phyloP scores from a whole-genome alignment of 1,139 yeast genomes.

The Zygosaccharomyces sapae region DNA sequence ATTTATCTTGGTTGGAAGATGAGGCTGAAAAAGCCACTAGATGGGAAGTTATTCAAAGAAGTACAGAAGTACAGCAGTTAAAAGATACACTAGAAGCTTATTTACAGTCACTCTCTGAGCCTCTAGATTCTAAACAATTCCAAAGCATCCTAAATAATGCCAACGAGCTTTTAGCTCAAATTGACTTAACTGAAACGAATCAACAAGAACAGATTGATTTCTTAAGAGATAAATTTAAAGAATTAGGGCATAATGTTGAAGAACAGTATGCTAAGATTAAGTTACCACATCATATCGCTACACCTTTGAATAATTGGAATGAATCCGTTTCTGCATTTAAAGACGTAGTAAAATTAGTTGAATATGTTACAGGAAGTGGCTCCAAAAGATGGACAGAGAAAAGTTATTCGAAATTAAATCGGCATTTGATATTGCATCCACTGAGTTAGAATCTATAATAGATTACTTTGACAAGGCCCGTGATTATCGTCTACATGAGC shows the following conservation, averaged over 20 bases:
- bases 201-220: slow-evolving; percentile 16
- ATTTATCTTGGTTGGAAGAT: slow-evolving; percentile 75
- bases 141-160: slow-evolving; percentile 34
- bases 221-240: slow-evolving; percentile 18
- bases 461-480: slow-evolving; percentile 16
- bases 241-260: slow-evolving; percentile 19
- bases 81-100: slow-evolving; percentile 36
- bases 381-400: slow-evolving; percentile 21
- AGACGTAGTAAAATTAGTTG: slow-evolving; percentile 9
- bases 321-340: slow-evolving; percentile 11
- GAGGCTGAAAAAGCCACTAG: slow-evolving; percentile 57
- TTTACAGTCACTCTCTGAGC: slow-evolving; percentile 36
- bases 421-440: slow-evolving; percentile 19
- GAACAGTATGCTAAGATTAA: slow-evolving; percentile 21
- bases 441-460: slow-evolving; percentile 14
- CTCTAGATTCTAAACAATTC: slow-evolving; percentile 40
- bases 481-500: slow-evolving; percentile 25
- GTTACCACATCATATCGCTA: slow-evolving; percentile 16
- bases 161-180: slow-evolving; percentile 11
- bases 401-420: slow-evolving; percentile 27
- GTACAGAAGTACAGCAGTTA: slow-evolving; percentile 32
- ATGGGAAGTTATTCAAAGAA: slow-evolving; percentile 37
- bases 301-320: slow-evolving; percentile 10
- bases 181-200: slow-evolving; percentile 7
- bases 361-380: slow-evolving; percentile 7